Conservation (phyloP, 306 rosid species). For the Benincasa hispida region DNA sequence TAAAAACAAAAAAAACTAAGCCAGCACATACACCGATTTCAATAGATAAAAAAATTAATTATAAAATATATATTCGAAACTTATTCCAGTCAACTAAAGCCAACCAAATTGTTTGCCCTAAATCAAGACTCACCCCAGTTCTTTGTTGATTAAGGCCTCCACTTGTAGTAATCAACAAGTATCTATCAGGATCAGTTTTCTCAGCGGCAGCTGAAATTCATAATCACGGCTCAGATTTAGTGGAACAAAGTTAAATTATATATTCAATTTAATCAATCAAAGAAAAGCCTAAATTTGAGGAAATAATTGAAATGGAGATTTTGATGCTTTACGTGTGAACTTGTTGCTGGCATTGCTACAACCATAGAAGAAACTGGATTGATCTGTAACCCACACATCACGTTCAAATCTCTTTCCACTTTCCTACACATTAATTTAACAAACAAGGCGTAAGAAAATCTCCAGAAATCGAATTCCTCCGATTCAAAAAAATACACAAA, state of each 20-base stretch:
- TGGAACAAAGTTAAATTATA: background rate
- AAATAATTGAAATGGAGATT: background rate
- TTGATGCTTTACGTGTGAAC: constrained; percentile 33
- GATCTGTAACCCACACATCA: constrained; percentile 49
- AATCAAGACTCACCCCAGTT: constrained; percentile 59
- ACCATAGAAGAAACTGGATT: constrained; percentile 32
- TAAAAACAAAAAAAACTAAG: background rate
- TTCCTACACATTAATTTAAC: constrained; percentile 15
- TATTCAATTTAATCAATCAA: background rate
- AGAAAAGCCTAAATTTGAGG: background rate
- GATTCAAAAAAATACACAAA: background rate
- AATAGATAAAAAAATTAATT: background rate
- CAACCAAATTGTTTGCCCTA: background rate
- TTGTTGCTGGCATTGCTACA: constrained; percentile 47
- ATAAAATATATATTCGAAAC: background rate
- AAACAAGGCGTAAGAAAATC: constrained; percentile 1
- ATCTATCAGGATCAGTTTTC: constrained; percentile 55
- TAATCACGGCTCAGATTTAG: constrained; percentile 3
- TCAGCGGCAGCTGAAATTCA: constrained; percentile 40
- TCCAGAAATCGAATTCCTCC: background rate
- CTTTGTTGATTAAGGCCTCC: constrained; percentile 97
- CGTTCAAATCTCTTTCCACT: constrained; percentile 32
- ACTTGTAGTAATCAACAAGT: constrained; percentile 64
- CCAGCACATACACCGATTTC: constrained; percentile 2
- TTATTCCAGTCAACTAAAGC: background rate